These are phyloP conservation scores for Exsudoporus frostii DNA, from an alignment of 768 basidiomycete genomes.

Conservation along the genomic window DNA sequence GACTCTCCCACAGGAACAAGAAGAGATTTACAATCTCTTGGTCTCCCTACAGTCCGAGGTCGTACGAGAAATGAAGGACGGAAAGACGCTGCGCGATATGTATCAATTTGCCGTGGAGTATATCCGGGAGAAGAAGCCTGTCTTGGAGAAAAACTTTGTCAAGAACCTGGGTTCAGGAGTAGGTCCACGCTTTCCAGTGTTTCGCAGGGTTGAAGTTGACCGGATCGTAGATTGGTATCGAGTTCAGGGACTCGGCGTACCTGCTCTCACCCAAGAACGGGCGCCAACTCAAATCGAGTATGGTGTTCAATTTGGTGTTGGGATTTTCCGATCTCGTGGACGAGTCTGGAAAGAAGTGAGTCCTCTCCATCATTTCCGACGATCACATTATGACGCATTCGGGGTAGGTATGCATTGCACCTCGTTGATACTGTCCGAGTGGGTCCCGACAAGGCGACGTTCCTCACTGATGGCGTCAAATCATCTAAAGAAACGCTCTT, in stretches of 20 bases:
- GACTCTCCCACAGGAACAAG: conserved; percentile 68
- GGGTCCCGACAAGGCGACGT: conserved; percentile 56
- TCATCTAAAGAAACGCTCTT: conserved; percentile 85
- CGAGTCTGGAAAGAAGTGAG: conserved; percentile 72
- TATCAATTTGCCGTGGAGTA: conserved; percentile 72
- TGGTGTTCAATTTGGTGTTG: conserved; percentile 82
- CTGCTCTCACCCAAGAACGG: conserved; percentile 78
- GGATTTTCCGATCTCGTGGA: conserved; percentile 85
- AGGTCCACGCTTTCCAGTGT: conserved; percentile 26
- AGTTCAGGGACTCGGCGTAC: conserved; percentile 89
- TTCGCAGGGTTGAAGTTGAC: not conserved
- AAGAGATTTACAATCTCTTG: conserved; percentile 78
- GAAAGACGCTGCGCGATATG: conserved; percentile 71
- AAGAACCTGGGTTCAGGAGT: conserved; percentile 93
- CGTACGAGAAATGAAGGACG: conserved; percentile 74
- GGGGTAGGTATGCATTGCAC: conserved; percentile 75
- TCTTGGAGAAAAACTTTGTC: conserved; percentile 78
- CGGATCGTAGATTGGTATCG: conserved; percentile 79
- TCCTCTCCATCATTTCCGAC: not conserved
- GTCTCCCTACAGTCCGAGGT: conserved; percentile 76
- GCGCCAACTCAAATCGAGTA: conserved; percentile 66
- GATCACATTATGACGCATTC: not conserved
- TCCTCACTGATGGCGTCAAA: conserved; percentile 83
- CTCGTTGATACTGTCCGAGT: conserved; percentile 87
- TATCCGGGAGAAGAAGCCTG: conserved; percentile 74